These are phyloP conservation scores for Phoma sp. DNA, from an alignment of 2,329 filamentous ascomycete species.

Conservation along the genomic window DNA sequence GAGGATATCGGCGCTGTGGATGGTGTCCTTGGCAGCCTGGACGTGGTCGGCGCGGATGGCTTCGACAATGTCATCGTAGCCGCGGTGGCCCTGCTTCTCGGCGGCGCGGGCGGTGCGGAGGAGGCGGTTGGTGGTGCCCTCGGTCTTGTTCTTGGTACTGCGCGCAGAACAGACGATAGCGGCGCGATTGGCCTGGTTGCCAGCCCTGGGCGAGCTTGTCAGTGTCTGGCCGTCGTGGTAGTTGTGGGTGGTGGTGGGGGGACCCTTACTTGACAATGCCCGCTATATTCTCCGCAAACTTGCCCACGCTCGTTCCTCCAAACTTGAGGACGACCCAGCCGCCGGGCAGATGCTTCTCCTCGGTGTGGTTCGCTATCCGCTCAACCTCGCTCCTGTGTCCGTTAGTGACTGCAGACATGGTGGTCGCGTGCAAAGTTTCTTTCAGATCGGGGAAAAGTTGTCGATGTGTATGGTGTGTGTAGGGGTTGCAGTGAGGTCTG, in stretches of 20 bases:
- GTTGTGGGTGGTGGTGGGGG: not conserved
- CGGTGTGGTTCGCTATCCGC: slow-evolving; percentile 49
- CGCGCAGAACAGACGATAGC: slow-evolving; percentile 95
- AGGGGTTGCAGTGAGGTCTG: not conserved
- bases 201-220: slow-evolving; percentile 57
- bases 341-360: slow-evolving; percentile 57
- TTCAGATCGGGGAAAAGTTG: not conserved
- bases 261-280: slow-evolving; percentile 65
- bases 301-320: slow-evolving; percentile 93
- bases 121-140: slow-evolving; percentile 85
- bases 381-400: slow-evolving; percentile 43
- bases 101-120: slow-evolving; percentile 57
- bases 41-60: slow-evolving; percentile 85
- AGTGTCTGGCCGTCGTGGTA: not conserved
- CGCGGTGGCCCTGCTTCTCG: slow-evolving; percentile 48
- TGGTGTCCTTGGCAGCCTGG: slow-evolving; percentile 66
- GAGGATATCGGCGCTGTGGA: slow-evolving; percentile 50
- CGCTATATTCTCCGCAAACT: slow-evolving; percentile 73
- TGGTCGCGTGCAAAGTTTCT: slow-evolving; percentile 10
- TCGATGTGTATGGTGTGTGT: not conserved
- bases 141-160: slow-evolving; percentile 91
- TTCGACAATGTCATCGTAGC: slow-evolving; percentile 77
- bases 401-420: slow-evolving; percentile 39
- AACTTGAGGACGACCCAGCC: slow-evolving; percentile 93
- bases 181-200: slow-evolving; percentile 72